A percentile compares a stretch with the other conserved stretches of the same genome.
Evolutionary conservation across 192 early-diverging fungal species (phyloP).

Genomic region (Backusella morwellensis): DNA sequence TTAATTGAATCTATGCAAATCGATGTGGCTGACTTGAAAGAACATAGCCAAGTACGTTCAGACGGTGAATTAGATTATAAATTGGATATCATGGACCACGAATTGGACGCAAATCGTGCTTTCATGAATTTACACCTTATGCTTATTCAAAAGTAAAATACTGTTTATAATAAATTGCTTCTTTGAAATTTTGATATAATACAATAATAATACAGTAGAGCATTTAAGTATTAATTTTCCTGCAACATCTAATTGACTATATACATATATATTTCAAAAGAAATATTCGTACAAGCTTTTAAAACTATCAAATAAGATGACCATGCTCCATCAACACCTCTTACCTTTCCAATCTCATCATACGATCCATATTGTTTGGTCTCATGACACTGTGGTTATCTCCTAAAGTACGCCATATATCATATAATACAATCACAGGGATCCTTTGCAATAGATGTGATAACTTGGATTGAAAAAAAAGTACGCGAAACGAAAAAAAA

Average conservation of each 20-base stretch:
- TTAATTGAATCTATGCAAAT: conserved; percentile 11
- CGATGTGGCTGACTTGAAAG: background rate
- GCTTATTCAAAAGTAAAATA: conserved; percentile 8
- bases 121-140: conserved; percentile 28
- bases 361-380: background rate
- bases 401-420: background rate
- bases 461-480: background rate
- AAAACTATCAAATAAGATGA: background rate
- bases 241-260: background rate
- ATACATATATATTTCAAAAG: background rate
- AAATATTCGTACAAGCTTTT: background rate
- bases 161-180: conserved; percentile 1
- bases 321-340: background rate
- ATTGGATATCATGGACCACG: conserved; percentile 10
- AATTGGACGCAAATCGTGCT: conserved; percentile 9
- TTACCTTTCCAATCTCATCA: background rate
- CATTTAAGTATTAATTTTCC: background rate
- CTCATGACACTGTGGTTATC: background rate
- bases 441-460: background rate
- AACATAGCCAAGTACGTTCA: background rate
- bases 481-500: background rate
- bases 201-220: background rate
- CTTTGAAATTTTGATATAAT: background rate
- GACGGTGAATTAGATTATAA: conserved; percentile 3
- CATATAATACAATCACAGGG: background rate